Conservation (phyloP, 2,329 filamentous ascomycete species). For the Colletotrichum nymphaeae region DNA sequence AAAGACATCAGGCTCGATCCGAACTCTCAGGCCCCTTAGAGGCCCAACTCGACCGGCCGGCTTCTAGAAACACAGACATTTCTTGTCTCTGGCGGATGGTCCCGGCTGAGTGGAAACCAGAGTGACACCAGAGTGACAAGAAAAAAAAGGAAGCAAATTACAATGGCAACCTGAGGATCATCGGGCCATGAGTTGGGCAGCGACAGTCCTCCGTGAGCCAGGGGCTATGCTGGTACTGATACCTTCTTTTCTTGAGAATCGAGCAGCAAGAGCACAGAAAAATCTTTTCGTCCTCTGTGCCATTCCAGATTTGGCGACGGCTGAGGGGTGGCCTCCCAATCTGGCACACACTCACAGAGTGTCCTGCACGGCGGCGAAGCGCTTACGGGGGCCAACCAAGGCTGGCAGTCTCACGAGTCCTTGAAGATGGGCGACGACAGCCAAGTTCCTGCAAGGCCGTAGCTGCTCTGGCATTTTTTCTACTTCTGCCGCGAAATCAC, state of each 20-base stretch:
- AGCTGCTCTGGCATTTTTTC: background rate
- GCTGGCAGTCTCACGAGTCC: background rate
- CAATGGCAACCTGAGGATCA: slow-evolving; percentile 1
- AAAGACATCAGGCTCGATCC: slow-evolving; percentile 24
- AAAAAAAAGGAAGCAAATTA: slow-evolving; percentile 22
- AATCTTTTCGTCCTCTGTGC: background rate
- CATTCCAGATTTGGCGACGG: background rate
- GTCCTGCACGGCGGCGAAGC: slow-evolving; percentile 7
- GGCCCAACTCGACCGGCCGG: slow-evolving; percentile 14
- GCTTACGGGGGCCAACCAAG: slow-evolving; percentile 33
- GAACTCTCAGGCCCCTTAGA: slow-evolving; percentile 24
- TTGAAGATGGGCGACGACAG: background rate
- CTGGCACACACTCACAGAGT: too few relatives aligned
- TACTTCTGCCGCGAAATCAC: slow-evolving; percentile 9
- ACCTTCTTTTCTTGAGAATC: background rate
- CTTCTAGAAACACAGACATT: slow-evolving; percentile 17
- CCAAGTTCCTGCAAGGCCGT: background rate
- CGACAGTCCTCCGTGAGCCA: slow-evolving; percentile 17
- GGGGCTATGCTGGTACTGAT: slow-evolving; percentile 13
- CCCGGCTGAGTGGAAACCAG: slow-evolving; percentile 17
- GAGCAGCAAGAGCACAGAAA: background rate
- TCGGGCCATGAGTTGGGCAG: slow-evolving; percentile 33
- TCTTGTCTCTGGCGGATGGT: slow-evolving; percentile 15
- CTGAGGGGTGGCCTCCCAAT: background rate
- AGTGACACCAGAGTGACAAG: slow-evolving; percentile 21